phyloP scores from a whole-genome alignment of 1,139 yeast genomes.

The Kodamaea fungicola region DNA sequence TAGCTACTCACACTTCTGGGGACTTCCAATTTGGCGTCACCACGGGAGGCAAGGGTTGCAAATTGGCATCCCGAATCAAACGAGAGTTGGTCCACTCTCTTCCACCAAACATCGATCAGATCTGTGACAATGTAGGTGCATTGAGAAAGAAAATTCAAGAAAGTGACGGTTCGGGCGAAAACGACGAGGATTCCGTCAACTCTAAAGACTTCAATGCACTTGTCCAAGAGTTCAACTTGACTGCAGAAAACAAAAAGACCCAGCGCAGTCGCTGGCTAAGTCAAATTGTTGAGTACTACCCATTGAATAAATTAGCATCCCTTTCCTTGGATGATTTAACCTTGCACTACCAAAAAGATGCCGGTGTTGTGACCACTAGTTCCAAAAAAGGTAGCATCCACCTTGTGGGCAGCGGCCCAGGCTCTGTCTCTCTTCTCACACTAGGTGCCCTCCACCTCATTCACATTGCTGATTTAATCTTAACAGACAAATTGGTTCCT shows the following conservation, averaged over 20 bases:
- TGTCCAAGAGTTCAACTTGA: constrained; percentile 58
- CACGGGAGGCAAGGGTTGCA: constrained; percentile 88
- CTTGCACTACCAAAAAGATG: constrained; percentile 27
- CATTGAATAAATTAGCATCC: constrained; percentile 59
- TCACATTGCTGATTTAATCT: constrained; percentile 72
- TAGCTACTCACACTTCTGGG: constrained; percentile 71
- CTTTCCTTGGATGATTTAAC: constrained; percentile 58
- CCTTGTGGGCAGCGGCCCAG: constrained; percentile 93
- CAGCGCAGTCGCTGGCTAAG: constrained; percentile 81
- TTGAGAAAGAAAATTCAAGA: constrained; percentile 55
- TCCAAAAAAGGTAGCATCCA: constrained; percentile 57
- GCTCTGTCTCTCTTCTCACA: constrained; percentile 77
- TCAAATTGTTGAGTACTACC: constrained; percentile 89
- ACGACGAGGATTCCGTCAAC: constrained; percentile 71
- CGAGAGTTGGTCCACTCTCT: constrained; percentile 66
- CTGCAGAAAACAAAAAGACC: constrained; percentile 47
- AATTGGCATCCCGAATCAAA: constrained; percentile 74
- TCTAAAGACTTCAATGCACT: constrained; percentile 56
- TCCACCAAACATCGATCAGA: constrained; percentile 67
- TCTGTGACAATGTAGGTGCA: constrained; percentile 67
- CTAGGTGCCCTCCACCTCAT: constrained; percentile 83
- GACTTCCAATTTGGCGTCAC: constrained; percentile 80
- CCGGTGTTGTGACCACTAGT: constrained; percentile 1
- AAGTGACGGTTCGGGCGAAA: constrained; percentile 42
- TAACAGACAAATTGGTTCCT: constrained; percentile 93